Conservation (phyloP, 257 asterid genomes). For the Ehretia macrophylla region DNA sequence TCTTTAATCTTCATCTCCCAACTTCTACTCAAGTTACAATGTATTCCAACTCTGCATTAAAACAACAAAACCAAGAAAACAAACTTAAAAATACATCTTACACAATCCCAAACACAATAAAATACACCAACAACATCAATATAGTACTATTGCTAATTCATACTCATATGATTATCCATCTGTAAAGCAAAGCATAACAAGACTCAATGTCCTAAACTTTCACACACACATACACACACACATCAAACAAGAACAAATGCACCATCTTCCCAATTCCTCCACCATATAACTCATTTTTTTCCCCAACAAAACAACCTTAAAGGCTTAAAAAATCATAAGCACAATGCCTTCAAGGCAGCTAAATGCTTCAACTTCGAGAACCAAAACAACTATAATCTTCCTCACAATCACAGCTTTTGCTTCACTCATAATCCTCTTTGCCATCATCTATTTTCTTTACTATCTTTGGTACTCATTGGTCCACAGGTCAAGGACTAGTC, state of each 20-base stretch:
- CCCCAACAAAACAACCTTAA: conserved; percentile 1
- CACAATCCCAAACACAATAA: background rate
- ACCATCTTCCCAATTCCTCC: background rate
- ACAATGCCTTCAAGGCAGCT: conserved; percentile 66
- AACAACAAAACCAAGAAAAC: conserved; percentile 9
- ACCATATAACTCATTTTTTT: no score
- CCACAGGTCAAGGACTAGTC: conserved; percentile 74
- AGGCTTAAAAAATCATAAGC: background rate
- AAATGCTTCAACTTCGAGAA: conserved; percentile 36
- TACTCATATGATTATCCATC: conserved; percentile 28
- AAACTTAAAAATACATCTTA: conserved; percentile 1
- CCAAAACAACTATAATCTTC: conserved; percentile 36
- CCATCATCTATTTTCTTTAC: conserved; percentile 62
- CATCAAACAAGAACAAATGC: background rate
- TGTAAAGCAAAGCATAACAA: conserved; percentile 24
- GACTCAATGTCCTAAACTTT: background rate
- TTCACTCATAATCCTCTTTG: conserved; percentile 53
- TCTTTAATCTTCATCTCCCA: conserved; percentile 29
- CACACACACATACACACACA: conserved; percentile 1
- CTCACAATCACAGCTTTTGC: conserved; percentile 48
- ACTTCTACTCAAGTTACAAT: conserved; percentile 7
- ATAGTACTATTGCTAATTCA: conserved; percentile 6
- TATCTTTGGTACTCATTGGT: conserved; percentile 61
- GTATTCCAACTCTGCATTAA: conserved; percentile 26
- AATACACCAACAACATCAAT: conserved; percentile 3